A percentile compares a stretch with the other conserved stretches of the same genome.
Evolutionary conservation across 441 rosid species (phyloP).

Genomic region (Pelargonium citronellum): DNA sequence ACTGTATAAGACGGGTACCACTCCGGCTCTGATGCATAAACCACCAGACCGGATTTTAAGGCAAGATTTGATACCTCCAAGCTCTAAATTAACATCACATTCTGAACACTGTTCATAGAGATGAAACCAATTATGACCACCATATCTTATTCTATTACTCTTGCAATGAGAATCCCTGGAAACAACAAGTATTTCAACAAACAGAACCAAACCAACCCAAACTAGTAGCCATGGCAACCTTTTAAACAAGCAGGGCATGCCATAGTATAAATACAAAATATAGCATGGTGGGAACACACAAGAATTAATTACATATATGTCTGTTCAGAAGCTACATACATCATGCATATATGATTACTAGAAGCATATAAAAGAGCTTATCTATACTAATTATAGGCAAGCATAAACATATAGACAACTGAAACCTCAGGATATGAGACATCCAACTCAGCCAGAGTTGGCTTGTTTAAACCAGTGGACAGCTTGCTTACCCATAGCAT

Average conservation of each 20-base stretch:
- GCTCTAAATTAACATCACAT: background rate
- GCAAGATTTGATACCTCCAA: background rate
- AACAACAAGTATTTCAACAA: background rate
- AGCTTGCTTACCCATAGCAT: constrained; percentile 67
- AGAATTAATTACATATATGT: background rate
- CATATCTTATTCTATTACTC: background rate
- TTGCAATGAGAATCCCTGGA: background rate
- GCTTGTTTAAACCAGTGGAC: background rate
- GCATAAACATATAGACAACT: background rate
- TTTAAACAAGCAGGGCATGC: background rate
- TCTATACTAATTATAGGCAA: background rate
- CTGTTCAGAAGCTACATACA: background rate
- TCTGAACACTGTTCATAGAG: background rate
- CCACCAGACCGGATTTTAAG: background rate
- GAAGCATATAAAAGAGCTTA: background rate
- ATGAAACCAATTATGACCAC: background rate
- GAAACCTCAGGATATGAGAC: background rate
- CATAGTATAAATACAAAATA: background rate
- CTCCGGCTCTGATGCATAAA: background rate
- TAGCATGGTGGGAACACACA: background rate
- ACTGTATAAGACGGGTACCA: background rate
- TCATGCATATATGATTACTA: background rate
- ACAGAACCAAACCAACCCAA: background rate
- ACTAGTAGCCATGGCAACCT: background rate
- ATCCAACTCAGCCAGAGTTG: background rate